Percentiles rank a stretch among this genome's conserved stretches.
Conservation (phyloP, 768 basidiomycete species). For the Rhodotorula graminis region DNA sequence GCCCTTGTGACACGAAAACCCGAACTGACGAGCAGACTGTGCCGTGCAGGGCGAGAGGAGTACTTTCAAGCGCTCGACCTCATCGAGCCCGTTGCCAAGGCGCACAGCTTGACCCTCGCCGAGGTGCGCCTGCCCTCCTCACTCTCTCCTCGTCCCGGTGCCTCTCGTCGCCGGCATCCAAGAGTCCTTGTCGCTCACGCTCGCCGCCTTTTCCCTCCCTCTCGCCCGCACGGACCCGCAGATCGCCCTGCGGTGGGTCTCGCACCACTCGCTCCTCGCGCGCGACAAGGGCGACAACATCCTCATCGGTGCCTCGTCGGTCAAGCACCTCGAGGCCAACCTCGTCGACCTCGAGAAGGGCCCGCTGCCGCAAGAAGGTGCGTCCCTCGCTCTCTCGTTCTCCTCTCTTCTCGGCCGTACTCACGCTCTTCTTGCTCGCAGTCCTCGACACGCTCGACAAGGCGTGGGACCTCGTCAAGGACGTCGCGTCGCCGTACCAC, state of each 20-base stretch:
- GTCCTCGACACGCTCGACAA: conserved; percentile 54
- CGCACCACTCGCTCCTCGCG: conserved; percentile 54
- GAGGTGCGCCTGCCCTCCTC: conserved; percentile 35
- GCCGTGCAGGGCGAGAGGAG: conserved; percentile 46
- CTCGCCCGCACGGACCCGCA: background rate
- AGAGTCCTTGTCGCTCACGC: no score
- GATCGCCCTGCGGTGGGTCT: conserved; percentile 53
- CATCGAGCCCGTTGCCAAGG: conserved; percentile 51
- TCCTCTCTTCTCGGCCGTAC: no score
- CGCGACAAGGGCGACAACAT: conserved; percentile 54
- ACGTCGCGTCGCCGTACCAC: conserved; percentile 48
- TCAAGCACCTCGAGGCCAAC: conserved; percentile 59
- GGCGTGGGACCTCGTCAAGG: conserved; percentile 54
- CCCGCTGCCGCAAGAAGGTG: conserved; percentile 56
- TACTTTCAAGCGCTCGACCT: conserved; percentile 53
- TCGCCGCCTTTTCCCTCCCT: background rate
- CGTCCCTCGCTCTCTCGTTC: background rate
- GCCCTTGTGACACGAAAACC: no score
- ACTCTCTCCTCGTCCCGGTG: no score
- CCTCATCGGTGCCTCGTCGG: conserved; percentile 61
- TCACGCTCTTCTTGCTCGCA: background rate
- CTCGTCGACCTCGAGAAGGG: conserved; percentile 57
- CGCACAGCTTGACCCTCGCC: conserved; percentile 47
- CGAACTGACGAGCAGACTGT: no score
- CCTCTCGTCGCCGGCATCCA: no score